Conservation (phyloP, 805 yeast genomes). For the Ogataea wickerhamii region DNA sequence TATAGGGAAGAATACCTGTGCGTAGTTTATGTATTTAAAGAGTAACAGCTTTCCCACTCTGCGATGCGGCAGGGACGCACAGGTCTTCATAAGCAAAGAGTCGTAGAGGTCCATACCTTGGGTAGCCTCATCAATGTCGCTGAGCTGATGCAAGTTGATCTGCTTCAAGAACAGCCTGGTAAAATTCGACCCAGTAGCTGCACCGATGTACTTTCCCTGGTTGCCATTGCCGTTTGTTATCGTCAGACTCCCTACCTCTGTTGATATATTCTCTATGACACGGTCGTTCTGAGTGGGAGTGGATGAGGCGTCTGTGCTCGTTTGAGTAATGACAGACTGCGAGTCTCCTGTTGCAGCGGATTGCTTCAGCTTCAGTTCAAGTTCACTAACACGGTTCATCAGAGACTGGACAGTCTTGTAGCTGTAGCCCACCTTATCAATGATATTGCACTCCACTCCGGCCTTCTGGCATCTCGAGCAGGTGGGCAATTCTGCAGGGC, state of each 20-base stretch:
- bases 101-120: conserved; percentile 19
- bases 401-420: conserved; percentile 21
- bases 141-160: conserved; percentile 17
- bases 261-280: conserved; percentile 23
- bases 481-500: conserved; percentile 22
- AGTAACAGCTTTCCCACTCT: conserved; percentile 13
- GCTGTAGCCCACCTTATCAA: conserved; percentile 20
- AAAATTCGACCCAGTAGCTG: conserved; percentile 28
- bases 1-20: conserved; percentile 22
- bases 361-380: conserved; percentile 12
- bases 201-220: conserved; percentile 24
- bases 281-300: conserved; percentile 7
- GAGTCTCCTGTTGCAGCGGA: conserved; percentile 2
- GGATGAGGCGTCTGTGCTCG: conserved; percentile 1
- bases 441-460: conserved; percentile 17
- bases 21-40: conserved; percentile 16
- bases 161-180: conserved; percentile 21
- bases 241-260: conserved; percentile 26
- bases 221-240: conserved; percentile 11
- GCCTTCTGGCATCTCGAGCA: conserved; percentile 21
- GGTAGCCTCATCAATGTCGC: conserved; percentile 4
- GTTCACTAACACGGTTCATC: conserved; percentile 11
- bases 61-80: conserved; percentile 22
- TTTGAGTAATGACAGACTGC: conserved; percentile 1
- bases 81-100: conserved; percentile 14